Conservation (phyloP, 179 eudicot species). For the Beta corolliflora region DNA sequence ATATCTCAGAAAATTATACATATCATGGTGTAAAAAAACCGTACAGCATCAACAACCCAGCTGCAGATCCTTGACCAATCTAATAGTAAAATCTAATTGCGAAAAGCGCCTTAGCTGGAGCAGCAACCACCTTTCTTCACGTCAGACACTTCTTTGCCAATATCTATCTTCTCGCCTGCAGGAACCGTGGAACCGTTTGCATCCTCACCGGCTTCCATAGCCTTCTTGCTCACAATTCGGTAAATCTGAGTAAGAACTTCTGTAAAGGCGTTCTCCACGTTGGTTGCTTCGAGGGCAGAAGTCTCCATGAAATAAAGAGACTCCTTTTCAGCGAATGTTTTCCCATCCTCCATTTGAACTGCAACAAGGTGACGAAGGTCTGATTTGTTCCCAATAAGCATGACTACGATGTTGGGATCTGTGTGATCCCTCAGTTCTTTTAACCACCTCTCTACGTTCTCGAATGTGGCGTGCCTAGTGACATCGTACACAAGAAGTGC, state of each 20-base stretch:
- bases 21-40: constrained; percentile 18
- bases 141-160: constrained; percentile 65
- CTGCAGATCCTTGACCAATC: constrained; percentile 10
- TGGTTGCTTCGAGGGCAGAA: constrained; percentile 71
- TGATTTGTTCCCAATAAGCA: constrained; percentile 83
- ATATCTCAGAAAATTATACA: constrained; percentile 15
- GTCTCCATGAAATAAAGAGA: constrained; percentile 84
- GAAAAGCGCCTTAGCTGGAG: constrained; percentile 37
- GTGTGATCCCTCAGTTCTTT: constrained; percentile 81
- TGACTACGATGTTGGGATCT: constrained; percentile 72
- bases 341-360: constrained; percentile 71
- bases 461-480: constrained; percentile 72
- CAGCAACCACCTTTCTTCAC: constrained; percentile 71
- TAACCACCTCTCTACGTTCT: constrained; percentile 69
- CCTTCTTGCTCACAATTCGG: constrained; percentile 63
- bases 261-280: constrained; percentile 70
- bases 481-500: constrained; percentile 87
- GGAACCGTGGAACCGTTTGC: constrained; percentile 50
- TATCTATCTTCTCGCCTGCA: constrained; percentile 67
- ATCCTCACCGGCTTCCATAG: constrained; percentile 59
- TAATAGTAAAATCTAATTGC: background rate
- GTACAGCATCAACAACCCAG: constrained; percentile 6
- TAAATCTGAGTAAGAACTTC: constrained; percentile 72
- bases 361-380: constrained; percentile 81
- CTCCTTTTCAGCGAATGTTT: constrained; percentile 68